A percentile compares a stretch with the other conserved stretches of the same genome.
Evolutionary conservation across 2,329 filamentous ascomycete genomes (phyloP).

Genomic region (Anthostomella pinea): DNA sequence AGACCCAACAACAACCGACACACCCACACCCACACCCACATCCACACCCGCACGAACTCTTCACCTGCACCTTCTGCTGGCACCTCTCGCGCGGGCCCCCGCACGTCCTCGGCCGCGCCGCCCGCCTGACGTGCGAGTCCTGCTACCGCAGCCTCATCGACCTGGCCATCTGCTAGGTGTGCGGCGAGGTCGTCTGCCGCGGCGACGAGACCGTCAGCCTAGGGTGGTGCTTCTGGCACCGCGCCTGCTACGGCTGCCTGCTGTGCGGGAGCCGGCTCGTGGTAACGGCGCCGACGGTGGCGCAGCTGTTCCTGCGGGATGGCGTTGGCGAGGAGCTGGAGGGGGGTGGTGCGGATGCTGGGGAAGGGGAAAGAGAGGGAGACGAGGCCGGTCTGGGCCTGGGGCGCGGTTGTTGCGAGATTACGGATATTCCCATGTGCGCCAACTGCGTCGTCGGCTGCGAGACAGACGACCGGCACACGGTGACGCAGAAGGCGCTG

Average conservation of each 20-base stretch:
- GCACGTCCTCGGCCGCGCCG: slow-evolving; percentile 42
- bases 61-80: slow-evolving; percentile 58
- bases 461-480: slow-evolving; percentile 35
- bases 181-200: slow-evolving; percentile 52
- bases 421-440: slow-evolving; percentile 49
- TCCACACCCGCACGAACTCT: slow-evolving; percentile 27
- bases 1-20: background rate
- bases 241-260: slow-evolving; percentile 54
- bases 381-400: slow-evolving; percentile 30
- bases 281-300: slow-evolving; percentile 33
- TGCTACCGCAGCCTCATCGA: slow-evolving; percentile 50
- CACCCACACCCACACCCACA: background rate
- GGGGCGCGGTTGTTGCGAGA: slow-evolving; percentile 35
- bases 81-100: slow-evolving; percentile 36
- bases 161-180: slow-evolving; percentile 57
- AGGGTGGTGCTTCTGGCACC: slow-evolving; percentile 62
- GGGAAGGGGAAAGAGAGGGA: slow-evolving; percentile 8
- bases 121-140: slow-evolving; percentile 46
- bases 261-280: slow-evolving; percentile 45
- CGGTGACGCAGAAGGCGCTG: slow-evolving; percentile 38
- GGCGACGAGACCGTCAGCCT: slow-evolving; percentile 55
- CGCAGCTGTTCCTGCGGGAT: slow-evolving; percentile 35
- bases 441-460: slow-evolving; percentile 41
- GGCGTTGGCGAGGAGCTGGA: slow-evolving; percentile 7
- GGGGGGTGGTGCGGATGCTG: slow-evolving; percentile 6